These are phyloP conservation scores for Kurtzmaniella quercitrusa DNA, from an alignment of 1,139 yeast species.

Conservation along the genomic window DNA sequence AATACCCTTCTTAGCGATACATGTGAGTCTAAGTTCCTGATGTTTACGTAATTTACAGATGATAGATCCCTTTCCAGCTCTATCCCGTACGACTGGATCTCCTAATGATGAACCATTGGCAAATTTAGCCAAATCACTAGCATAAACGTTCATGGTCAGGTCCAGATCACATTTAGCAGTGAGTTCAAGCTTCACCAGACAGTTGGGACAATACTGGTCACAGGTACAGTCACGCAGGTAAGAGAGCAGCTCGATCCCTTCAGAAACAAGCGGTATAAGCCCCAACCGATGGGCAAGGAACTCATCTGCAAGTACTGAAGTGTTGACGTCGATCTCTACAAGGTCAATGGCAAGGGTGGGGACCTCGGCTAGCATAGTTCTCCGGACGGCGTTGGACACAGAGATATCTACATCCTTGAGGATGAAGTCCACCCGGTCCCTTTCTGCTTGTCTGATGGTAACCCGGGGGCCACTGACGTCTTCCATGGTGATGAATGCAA, in stretches of 20 bases:
- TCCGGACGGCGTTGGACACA: slow-evolving; percentile 86
- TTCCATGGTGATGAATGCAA: slow-evolving; percentile 33
- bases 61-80: slow-evolving; percentile 71
- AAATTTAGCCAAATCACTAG: slow-evolving; percentile 69
- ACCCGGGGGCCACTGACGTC: slow-evolving; percentile 60
- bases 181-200: slow-evolving; percentile 82
- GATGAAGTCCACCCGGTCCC: slow-evolving; percentile 87
- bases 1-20: slow-evolving; percentile 97
- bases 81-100: slow-evolving; percentile 76
- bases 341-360: slow-evolving; percentile 95
- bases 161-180: slow-evolving; percentile 88
- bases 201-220: slow-evolving; percentile 93
- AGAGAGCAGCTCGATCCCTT: slow-evolving; percentile 72
- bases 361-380: slow-evolving; percentile 92
- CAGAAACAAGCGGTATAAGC: slow-evolving; percentile 79
- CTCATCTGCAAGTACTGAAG: slow-evolving; percentile 95
- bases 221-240: slow-evolving; percentile 96
- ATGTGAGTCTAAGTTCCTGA: slow-evolving; percentile 82
- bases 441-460: slow-evolving; percentile 80
- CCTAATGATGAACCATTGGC: slow-evolving; percentile 57
- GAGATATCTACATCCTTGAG: slow-evolving; percentile 84
- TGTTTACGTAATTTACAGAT: slow-evolving; percentile 89
- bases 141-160: slow-evolving; percentile 83
- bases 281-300: slow-evolving; percentile 93
- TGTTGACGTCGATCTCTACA: slow-evolving; percentile 89